phyloP scores from a whole-genome alignment of 2,329 filamentous ascomycete genomes.

The Didymella arachidicola region DNA sequence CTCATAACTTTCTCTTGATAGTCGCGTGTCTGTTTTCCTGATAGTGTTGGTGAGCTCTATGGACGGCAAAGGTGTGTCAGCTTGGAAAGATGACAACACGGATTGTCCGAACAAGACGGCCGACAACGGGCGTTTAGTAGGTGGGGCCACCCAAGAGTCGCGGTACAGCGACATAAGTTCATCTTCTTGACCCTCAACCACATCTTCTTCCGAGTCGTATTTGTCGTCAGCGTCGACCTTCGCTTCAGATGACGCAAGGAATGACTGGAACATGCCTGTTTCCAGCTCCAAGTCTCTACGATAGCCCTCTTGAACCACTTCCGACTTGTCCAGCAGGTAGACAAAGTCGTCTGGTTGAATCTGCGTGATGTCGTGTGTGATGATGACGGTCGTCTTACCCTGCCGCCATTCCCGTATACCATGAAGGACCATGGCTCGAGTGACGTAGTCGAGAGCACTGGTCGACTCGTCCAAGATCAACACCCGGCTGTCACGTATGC shows the following conservation, averaged over 20 bases:
- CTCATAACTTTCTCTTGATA: neutral
- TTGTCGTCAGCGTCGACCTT: constrained; percentile 13
- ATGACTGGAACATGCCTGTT: constrained; percentile 55
- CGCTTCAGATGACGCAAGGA: constrained; percentile 27
- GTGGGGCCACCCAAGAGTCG: constrained; percentile 24
- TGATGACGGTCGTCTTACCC: constrained; percentile 87
- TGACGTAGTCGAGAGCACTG: constrained; percentile 81
- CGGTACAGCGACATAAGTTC: constrained; percentile 30
- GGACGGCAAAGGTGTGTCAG: neutral
- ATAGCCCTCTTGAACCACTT: constrained; percentile 73
- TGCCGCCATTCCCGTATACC: constrained; percentile 78
- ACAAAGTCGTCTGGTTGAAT: constrained; percentile 77
- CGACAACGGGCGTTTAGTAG: constrained; percentile 29
- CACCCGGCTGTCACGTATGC: constrained; percentile 77
- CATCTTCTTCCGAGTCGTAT: constrained; percentile 8
- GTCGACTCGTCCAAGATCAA: constrained; percentile 90
- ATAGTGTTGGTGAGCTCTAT: constrained; percentile 4
- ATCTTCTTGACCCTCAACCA: constrained; percentile 23
- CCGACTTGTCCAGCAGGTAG: constrained; percentile 77
- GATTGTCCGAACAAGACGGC: constrained; percentile 29
- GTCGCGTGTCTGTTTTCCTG: constrained; percentile 1
- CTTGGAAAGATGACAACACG: constrained; percentile 27
- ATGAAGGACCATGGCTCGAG: constrained; percentile 72
- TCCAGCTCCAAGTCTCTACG: constrained; percentile 62
- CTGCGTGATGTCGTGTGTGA: constrained; percentile 87